phyloP scores from a whole-genome alignment of 768 basidiomycete species.

The Mycena vitilis region DNA sequence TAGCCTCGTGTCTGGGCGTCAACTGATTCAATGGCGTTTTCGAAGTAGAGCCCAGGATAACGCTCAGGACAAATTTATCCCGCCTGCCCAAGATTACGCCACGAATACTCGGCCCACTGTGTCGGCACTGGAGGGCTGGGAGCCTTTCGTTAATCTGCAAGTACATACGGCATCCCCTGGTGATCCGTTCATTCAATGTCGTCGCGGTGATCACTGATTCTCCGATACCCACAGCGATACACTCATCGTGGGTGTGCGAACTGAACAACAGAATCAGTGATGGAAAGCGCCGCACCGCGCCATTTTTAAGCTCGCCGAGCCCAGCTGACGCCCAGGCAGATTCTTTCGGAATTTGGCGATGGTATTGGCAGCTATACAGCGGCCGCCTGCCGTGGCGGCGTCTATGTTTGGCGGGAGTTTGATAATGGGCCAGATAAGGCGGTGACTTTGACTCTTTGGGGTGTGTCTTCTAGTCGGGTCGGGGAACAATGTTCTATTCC shows the following conservation, averaged over 20 bases:
- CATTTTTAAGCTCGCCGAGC: constrained; percentile 20
- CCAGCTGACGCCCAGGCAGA: constrained; percentile 10
- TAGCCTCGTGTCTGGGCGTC: constrained; percentile 21
- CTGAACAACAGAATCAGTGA: constrained; percentile 22
- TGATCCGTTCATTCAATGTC: constrained; percentile 24
- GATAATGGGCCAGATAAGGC: constrained; percentile 19
- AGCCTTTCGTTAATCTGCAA: constrained; percentile 4
- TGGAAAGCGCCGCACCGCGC: constrained; percentile 4
- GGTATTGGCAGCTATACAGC: no score
- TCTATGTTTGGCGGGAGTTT: constrained; percentile 19
- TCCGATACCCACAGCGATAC: constrained; percentile 10
- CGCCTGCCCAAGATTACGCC: not conserved
- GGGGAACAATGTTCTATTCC: constrained; percentile 12
- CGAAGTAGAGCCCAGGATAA: no score
- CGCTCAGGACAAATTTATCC: no score
- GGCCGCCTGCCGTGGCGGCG: not conserved
- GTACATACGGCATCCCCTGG: constrained; percentile 21
- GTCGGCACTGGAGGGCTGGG: constrained; percentile 3
- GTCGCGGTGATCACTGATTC: constrained; percentile 20
- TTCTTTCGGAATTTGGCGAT: not conserved
- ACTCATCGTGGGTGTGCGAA: constrained; percentile 25
- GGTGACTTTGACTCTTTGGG: constrained; percentile 6
- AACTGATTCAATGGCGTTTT: constrained; percentile 7
- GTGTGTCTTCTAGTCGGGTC: constrained; percentile 7
- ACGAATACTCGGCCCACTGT: not conserved